These are phyloP conservation scores for Raphidocelis subcapitata DNA, from an alignment of 139 green algal species.

Conservation along the genomic window DNA sequence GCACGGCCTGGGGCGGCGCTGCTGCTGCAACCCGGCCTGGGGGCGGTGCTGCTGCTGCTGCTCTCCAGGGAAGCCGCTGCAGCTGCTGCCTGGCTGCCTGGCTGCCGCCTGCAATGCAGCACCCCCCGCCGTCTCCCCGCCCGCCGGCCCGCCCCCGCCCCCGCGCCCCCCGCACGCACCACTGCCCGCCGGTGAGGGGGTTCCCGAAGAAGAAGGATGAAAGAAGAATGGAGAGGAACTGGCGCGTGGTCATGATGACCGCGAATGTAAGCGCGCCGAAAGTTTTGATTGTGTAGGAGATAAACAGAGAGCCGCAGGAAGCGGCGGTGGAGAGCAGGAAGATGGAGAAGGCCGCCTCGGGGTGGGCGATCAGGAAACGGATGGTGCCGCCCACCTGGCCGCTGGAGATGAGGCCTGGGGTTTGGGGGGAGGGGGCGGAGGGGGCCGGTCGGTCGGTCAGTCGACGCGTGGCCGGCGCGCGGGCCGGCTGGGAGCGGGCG, in stretches of 20 bases:
- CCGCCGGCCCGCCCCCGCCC: not conserved
- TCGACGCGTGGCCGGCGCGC: no score
- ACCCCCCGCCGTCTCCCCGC: not conserved
- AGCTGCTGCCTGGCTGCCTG: no score
- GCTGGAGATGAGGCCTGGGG: conserved; percentile 47
- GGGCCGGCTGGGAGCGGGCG: no score
- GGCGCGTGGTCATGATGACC: conserved; percentile 92
- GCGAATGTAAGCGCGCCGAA: conserved; percentile 94
- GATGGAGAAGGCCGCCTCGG: conserved; percentile 56
- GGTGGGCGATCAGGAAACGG: conserved; percentile 67
- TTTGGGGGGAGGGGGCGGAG: no score
- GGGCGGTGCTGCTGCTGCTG: conserved; percentile 21
- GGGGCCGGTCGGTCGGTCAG: no score
- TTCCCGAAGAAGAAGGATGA: conserved; percentile 80
- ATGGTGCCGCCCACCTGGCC: conserved; percentile 66
- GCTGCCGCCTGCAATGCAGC: not conserved
- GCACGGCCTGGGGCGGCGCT: not conserved
- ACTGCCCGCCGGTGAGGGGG: conserved; percentile 67
- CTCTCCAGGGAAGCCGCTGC: not conserved
- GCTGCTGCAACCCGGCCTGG: not conserved
- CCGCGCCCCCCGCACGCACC: conserved; percentile 34
- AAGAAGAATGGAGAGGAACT: conserved; percentile 90
- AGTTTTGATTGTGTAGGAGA: conserved; percentile 87
- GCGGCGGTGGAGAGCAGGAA: conserved; percentile 63
- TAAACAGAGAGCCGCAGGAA: conserved; percentile 59